Evolutionary conservation across 176 grass and related monocot genomes (phyloP).

Genomic region (Aegilops umbellulata): DNA sequence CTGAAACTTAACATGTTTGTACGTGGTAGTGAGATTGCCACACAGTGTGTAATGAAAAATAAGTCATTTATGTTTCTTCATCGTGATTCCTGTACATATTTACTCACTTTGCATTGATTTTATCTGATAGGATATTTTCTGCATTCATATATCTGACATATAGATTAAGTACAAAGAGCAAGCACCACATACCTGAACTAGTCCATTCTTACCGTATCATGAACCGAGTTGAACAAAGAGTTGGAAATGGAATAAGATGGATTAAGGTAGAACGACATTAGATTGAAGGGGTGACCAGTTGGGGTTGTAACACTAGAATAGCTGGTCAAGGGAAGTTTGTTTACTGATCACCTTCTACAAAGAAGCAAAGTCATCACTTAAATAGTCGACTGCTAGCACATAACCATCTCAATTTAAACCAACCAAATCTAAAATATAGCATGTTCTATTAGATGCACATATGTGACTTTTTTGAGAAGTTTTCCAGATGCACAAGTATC

Average conservation of each 20-base stretch:
- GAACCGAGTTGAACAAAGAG: not conserved
- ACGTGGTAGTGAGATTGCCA: not conserved
- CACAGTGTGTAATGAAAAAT: not conserved
- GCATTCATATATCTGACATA: not conserved
- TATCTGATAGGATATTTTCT: not conserved
- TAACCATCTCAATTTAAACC: not conserved
- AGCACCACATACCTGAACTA: not conserved
- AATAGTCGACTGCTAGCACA: not conserved
- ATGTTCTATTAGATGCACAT: not conserved
- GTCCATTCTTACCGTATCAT: not conserved
- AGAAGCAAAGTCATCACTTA: not conserved
- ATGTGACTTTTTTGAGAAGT: not conserved
- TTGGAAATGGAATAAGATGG: not conserved
- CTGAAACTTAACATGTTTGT: not conserved
- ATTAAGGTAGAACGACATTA: not conserved
- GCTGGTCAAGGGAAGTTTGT: not conserved
- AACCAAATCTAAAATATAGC: not conserved
- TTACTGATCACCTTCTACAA: not conserved
- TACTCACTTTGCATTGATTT: conserved; percentile 2
- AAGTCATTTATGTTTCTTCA: conserved; percentile 14
- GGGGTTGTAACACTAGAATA: not conserved
- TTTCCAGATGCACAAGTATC: not conserved
- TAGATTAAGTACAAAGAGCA: not conserved
- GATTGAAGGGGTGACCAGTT: not conserved
- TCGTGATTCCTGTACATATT: not conserved